Evolutionary conservation across 169 alveolate genomes (phyloP).

Genomic region (Perkinsus olseni): DNA sequence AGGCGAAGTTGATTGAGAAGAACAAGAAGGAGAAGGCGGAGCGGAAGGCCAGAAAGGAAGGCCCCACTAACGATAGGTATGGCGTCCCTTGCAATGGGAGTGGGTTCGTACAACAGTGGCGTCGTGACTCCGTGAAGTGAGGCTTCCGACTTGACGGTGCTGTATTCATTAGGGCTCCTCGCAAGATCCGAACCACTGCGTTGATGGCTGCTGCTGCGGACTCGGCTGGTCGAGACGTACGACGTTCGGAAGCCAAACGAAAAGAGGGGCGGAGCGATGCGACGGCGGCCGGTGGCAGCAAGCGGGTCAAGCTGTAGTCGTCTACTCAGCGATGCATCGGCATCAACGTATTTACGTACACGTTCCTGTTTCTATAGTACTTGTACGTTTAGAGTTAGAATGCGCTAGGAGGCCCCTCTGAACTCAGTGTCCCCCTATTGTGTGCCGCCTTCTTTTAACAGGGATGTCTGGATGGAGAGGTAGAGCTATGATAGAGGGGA

Average conservation of each 20-base stretch:
- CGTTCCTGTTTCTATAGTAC: background rate
- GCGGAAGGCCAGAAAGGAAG: background rate
- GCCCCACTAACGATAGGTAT: background rate
- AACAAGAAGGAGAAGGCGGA: slow-evolving; percentile 1
- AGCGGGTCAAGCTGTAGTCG: background rate
- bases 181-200: background rate
- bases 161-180: background rate
- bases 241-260: background rate
- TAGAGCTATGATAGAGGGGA: background rate
- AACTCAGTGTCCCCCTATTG: background rate
- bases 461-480: background rate
- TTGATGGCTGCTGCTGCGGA: background rate
- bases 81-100: background rate
- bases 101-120: no score
- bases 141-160: no score
- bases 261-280: background rate
- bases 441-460: background rate
- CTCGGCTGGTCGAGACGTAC: background rate
- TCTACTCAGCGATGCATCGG: background rate
- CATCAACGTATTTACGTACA: background rate
- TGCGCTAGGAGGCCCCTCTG: no score
- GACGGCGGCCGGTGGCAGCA: background rate
- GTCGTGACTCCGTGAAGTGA: no score
- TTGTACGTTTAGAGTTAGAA: no score
- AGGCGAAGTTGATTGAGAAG: background rate